Percentiles rank a stretch among this genome's conserved stretches.
phyloP scores from a whole-genome alignment of 495 filamentous ascomycete genomes.

The Neurospora sp. region DNA sequence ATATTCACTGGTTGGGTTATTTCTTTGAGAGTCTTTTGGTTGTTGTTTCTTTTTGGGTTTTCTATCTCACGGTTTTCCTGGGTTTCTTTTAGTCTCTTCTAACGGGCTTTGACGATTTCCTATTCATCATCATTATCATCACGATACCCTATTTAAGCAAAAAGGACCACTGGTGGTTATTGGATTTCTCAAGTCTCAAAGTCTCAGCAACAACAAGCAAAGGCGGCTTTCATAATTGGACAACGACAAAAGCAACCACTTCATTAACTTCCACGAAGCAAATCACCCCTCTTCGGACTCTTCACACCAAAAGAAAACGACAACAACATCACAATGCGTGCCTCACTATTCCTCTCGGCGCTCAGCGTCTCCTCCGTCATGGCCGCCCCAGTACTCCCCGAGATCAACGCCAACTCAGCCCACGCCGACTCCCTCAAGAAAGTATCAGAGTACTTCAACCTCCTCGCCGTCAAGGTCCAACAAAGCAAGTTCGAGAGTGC shows the following conservation, averaged over 20 bases:
- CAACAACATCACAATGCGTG: conserved; percentile 30
- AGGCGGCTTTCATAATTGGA: not conserved
- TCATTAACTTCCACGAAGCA: not conserved
- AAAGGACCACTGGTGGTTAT: conserved; percentile 9
- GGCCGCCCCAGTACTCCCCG: conserved; percentile 39
- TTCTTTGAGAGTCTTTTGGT: conserved; percentile 14
- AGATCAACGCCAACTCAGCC: conserved; percentile 22
- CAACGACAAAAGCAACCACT: not conserved
- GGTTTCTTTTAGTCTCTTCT: conserved; percentile 7
- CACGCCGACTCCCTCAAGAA: conserved; percentile 28
- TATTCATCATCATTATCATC: conserved; percentile 14
- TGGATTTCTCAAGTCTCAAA: not conserved
- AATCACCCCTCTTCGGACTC: no score
- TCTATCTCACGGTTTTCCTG: not conserved
- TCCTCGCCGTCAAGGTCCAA: conserved; percentile 40
- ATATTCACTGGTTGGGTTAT: not conserved
- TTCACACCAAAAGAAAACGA: conserved; percentile 1
- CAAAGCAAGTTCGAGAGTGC: conserved; percentile 22
- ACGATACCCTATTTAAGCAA: conserved; percentile 9
- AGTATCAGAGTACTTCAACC: conserved; percentile 45
- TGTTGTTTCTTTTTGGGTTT: not conserved
- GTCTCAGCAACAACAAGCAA: not conserved
- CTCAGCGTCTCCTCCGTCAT: conserved; percentile 33
- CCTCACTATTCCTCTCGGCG: conserved; percentile 35
- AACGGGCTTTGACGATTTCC: conserved; percentile 21